Percentiles rank a stretch among this genome's conserved stretches.
Conservation (phyloP, 768 basidiomycete species). For the Pleurotus pulmonarius region DNA sequence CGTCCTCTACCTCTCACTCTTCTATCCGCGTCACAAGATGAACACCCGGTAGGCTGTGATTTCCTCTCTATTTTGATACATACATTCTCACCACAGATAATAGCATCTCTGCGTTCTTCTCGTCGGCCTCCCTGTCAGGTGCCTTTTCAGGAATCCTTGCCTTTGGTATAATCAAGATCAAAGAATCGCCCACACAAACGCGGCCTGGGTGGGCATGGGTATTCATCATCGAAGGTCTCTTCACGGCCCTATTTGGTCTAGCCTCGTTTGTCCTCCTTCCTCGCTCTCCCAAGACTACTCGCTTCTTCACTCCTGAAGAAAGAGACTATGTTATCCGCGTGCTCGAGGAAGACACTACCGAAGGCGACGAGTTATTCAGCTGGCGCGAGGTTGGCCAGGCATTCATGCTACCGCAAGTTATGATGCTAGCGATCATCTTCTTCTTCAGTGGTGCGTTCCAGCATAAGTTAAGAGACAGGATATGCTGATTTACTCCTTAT, state of each 20-base stretch:
- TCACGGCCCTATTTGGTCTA: conserved; percentile 58
- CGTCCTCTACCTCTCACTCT: conserved; percentile 55
- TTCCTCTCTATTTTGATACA: conserved; percentile 15
- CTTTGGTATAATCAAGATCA: conserved; percentile 31
- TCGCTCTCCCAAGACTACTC: conserved; percentile 34
- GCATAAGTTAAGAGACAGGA: neutral
- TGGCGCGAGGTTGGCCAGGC: conserved; percentile 52
- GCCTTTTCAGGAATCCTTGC: conserved; percentile 71
- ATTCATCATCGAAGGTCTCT: conserved; percentile 44
- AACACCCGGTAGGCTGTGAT: conserved; percentile 36
- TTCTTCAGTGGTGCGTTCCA: conserved; percentile 45
- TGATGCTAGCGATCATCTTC: conserved; percentile 43
- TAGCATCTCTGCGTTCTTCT: conserved; percentile 46
- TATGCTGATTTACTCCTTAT: no score
- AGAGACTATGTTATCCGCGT: conserved; percentile 39
- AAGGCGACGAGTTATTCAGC: conserved; percentile 39
- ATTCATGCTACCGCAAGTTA: conserved; percentile 51
- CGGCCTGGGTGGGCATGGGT: conserved; percentile 10
- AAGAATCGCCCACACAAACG: no score
- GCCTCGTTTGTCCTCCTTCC: conserved; percentile 47
- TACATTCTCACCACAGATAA: conserved; percentile 30
- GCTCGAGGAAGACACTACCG: conserved; percentile 34
- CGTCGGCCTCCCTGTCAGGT: conserved; percentile 53
- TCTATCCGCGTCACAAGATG: conserved; percentile 47
- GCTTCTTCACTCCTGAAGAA: conserved; percentile 49